These are phyloP conservation scores for Pseudogymnoascus sp. DNA, from an alignment of 2,329 filamentous ascomycete genomes.

Conservation along the genomic window DNA sequence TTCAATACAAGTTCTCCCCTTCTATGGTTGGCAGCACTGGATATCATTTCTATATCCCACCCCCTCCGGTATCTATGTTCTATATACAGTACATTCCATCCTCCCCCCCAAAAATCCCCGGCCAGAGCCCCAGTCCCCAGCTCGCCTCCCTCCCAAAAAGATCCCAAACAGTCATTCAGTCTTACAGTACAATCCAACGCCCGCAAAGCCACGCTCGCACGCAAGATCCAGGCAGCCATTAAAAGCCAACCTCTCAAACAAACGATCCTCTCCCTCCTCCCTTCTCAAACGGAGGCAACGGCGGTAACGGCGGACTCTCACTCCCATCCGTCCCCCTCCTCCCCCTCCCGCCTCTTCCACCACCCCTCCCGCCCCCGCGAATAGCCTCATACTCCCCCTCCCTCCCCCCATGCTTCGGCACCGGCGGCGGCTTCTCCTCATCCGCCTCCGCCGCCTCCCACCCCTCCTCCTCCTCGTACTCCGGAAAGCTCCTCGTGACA, in stretches of 20 bases:
- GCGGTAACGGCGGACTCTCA: slow-evolving; percentile 2
- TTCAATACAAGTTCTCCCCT: too few relatives aligned
- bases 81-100: neutral
- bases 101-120: neutral
- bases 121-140: neutral
- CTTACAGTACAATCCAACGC: neutral
- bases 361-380: neutral
- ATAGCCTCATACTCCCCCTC: neutral
- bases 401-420: neutral
- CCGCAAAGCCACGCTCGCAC: neutral
- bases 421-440: neutral
- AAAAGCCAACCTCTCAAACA: neutral
- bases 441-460: slow-evolving; percentile 8
- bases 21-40: neutral
- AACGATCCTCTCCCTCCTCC: slow-evolving; percentile 9
- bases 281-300: slow-evolving; percentile 11
- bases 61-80: neutral
- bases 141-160: neutral
- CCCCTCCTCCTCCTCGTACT: slow-evolving; percentile 11
- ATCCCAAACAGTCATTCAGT: neutral
- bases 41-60: neutral
- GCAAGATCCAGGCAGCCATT: neutral
- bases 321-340: slow-evolving; percentile 13
- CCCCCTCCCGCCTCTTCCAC: slow-evolving; percentile 14
- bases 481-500: slow-evolving; percentile 16